Percentiles rank a stretch among this genome's conserved stretches.
Conservation (phyloP, 176 grass and related monocot genomes). For the Triticum turgidum region DNA sequence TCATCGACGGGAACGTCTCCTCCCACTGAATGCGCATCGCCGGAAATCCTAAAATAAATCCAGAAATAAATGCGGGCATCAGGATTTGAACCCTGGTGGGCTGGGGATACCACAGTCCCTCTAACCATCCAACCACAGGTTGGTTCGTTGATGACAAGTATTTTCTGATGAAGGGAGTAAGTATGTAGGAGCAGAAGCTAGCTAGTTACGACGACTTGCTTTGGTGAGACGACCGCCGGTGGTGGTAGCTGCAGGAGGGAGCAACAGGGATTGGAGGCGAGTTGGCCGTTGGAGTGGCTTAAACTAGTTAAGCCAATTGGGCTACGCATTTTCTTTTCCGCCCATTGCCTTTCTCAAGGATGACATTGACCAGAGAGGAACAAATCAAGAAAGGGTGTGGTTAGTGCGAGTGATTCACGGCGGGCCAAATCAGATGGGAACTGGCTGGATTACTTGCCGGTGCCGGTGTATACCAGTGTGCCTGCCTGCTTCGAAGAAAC, state of each 20-base stretch:
- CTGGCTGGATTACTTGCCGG: not conserved
- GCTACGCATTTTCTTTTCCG: not conserved
- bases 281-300: not conserved
- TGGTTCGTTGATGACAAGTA: too few relatives aligned
- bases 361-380: slow-evolving; percentile 26
- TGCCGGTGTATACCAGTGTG: too few relatives aligned
- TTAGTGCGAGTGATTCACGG: slow-evolving; percentile 22
- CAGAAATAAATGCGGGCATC: too few relatives aligned
- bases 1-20: too few relatives aligned
- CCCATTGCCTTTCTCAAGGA: not conserved
- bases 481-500: not conserved
- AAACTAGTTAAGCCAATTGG: not conserved
- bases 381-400: not conserved
- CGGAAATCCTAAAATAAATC: too few relatives aligned
- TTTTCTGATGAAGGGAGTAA: too few relatives aligned
- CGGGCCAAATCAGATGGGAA: slow-evolving; percentile 23
- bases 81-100: too few relatives aligned
- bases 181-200: too few relatives aligned
- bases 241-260: not conserved
- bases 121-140: too few relatives aligned
- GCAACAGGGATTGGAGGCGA: slow-evolving; percentile 6
- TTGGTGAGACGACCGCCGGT: not conserved
- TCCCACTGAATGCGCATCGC: too few relatives aligned
- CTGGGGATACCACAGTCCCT: too few relatives aligned
- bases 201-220: not conserved